Evolutionary conservation across 1,284 basidiomycete species (phyloP).

Genomic region (Melampsora occidentalis): DNA sequence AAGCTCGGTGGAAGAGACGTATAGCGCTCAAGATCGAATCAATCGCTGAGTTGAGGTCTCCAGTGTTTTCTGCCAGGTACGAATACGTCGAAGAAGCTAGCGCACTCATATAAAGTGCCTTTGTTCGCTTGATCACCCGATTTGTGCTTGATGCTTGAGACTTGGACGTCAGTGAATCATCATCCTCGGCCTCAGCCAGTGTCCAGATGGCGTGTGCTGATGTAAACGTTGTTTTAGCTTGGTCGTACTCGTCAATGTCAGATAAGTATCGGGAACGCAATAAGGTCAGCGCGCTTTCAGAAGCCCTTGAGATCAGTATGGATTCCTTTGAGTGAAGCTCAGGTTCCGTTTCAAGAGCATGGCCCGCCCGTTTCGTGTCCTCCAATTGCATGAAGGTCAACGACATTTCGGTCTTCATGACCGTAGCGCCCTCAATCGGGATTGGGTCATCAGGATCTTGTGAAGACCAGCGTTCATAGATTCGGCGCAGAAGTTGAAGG

Average conservation of each 20-base stretch:
- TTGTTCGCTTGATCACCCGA: slow-evolving; percentile 28
- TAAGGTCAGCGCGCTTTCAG: slow-evolving; percentile 36
- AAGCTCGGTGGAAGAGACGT: slow-evolving; percentile 38
- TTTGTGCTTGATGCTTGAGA: slow-evolving; percentile 22
- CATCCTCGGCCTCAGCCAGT: slow-evolving; percentile 34
- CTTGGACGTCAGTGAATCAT: slow-evolving; percentile 4
- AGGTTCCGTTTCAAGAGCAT: slow-evolving; percentile 31
- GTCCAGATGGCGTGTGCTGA: slow-evolving; percentile 29
- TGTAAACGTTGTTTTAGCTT: slow-evolving; percentile 22
- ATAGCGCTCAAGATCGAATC: slow-evolving; percentile 26
- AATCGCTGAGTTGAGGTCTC: slow-evolving; percentile 34
- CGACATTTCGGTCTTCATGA: slow-evolving; percentile 23
- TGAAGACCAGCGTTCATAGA: neutral
- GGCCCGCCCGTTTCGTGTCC: slow-evolving; percentile 23
- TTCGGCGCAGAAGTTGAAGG: slow-evolving; percentile 13
- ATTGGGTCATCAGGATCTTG: neutral
- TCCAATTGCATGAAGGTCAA: slow-evolving; percentile 39
- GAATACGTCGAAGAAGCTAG: slow-evolving; percentile 40
- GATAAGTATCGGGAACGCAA: slow-evolving; percentile 36
- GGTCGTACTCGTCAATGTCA: slow-evolving; percentile 15
- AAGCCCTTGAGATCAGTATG: slow-evolving; percentile 1
- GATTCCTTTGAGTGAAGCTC: slow-evolving; percentile 11
- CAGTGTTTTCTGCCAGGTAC: slow-evolving; percentile 35
- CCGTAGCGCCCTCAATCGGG: slow-evolving; percentile 1
- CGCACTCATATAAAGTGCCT: slow-evolving; percentile 27